Evolutionary conservation across 192 early-diverging fungal genomes (phyloP), one percentile per base, ranked within the genome.

Genomic region (Linnemannia elongata): DNA sequence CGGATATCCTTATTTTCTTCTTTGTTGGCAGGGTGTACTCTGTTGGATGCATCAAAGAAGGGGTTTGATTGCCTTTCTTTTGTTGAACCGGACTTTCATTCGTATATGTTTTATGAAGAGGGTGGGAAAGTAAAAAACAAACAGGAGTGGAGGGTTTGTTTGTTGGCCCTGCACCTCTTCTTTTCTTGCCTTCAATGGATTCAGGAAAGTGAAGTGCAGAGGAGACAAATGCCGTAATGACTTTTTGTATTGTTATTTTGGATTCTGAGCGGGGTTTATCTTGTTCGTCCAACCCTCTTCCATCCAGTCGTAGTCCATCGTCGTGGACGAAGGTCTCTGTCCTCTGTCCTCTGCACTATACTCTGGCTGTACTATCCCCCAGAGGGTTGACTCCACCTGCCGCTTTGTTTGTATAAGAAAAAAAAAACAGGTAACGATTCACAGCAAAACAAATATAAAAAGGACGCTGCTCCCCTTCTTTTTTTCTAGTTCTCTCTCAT

Each of bases 401-500:
- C 60, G 12, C 7, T 57, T 57, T 24, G 55, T 57, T 60, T 33
- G 60, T 30, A 13, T 33, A 66, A 33, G 49, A 52, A 52, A 20
- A 20, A 18, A 49, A 49, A 15, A 63, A 33, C 27, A 63, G 60
- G 60, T 27, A 66, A 30, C 55, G 55, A 60, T 12, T 15, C 60
- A 66, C n/a, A 30, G 27, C 60, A 66, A 66, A 63, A 66, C 30
- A 66, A 66, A 33, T 66, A 66, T 66, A 66, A 66, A 66, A 66
- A 66, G 60, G 60, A 57, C 6, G 55, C n/a, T 6, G 5, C 24
- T 27, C 55, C 55, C 55, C 7, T 15, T 33, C 4, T 15, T 66
- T 10, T 60, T 66, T 66, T 66, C 30, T 66, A 4, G n/a, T 33
- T 33, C 60, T 33, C 15, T 66, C 60, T 66, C 57, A 30, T 60